These are phyloP conservation scores for Ogataea hybrid DNA, from an alignment of 1,139 yeast genomes.

Conservation along the genomic window DNA sequence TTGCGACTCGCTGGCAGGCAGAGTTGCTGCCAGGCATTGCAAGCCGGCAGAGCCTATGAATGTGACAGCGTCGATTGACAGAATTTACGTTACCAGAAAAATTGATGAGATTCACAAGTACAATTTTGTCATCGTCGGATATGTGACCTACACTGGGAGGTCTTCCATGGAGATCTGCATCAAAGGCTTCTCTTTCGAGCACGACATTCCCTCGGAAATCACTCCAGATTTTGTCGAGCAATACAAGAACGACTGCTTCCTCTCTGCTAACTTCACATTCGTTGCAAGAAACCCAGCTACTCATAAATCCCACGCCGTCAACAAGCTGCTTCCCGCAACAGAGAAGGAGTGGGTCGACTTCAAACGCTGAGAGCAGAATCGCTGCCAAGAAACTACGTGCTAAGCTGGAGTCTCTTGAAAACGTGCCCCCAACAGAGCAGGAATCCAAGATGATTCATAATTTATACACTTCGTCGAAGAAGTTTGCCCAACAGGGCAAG, in stretches of 20 bases:
- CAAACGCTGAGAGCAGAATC: conserved; percentile 85
- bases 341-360: conserved; percentile 80
- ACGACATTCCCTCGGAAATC: conserved; percentile 38
- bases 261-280: conserved; percentile 90
- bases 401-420: conserved; percentile 50
- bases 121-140: conserved; percentile 81
- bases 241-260: conserved; percentile 41
- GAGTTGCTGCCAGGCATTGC: conserved; percentile 83
- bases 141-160: conserved; percentile 91
- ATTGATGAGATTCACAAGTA: conserved; percentile 74
- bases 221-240: conserved; percentile 39
- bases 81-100: conserved; percentile 83
- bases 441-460: conserved; percentile 76
- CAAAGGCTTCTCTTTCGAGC: conserved; percentile 75
- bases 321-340: conserved; percentile 69
- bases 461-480: conserved; percentile 66
- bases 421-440: conserved; percentile 68
- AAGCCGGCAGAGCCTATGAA: conserved; percentile 90
- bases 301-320: conserved; percentile 82
- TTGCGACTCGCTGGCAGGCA: conserved; percentile 84
- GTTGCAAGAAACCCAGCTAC: conserved; percentile 93
- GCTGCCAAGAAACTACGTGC: conserved; percentile 81
- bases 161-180: conserved; percentile 95
- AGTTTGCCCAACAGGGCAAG: conserved; percentile 26
- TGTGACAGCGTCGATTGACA: conserved; percentile 91